Evolutionary conservation across 2,329 filamentous ascomycete genomes (phyloP).

Genomic region (Cadophora sp.): DNA sequence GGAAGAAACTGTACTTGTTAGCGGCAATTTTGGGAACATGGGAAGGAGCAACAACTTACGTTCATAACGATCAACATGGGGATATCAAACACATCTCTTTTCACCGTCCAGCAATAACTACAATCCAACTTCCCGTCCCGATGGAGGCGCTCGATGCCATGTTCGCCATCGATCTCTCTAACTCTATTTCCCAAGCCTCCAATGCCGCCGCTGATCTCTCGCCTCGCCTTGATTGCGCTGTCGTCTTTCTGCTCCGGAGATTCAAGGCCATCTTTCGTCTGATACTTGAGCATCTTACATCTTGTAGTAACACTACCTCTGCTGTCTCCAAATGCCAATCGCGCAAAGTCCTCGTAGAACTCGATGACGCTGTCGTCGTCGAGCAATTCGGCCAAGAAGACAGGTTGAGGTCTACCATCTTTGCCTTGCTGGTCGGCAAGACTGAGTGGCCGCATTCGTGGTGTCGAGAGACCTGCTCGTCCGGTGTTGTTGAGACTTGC

Average conservation of each 20-base stretch:
- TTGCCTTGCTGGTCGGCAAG: conserved; percentile 45
- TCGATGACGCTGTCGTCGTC: conserved; percentile 93
- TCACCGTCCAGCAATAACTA: conserved; percentile 96
- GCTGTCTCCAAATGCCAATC: conserved; percentile 90
- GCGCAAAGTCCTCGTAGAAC: conserved; percentile 95
- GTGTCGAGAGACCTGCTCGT: conserved; percentile 56
- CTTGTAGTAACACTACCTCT: conserved; percentile 83
- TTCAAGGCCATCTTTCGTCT: conserved; percentile 65
- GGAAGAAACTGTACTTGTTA: conserved; percentile 49
- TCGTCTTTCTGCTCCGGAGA: conserved; percentile 34
- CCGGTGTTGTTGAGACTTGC: conserved; percentile 44
- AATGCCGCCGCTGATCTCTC: conserved; percentile 34
- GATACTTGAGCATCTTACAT: conserved; percentile 90
- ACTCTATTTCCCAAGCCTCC: conserved; percentile 59
- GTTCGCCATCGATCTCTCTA: conserved; percentile 71
- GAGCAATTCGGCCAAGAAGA: conserved; percentile 90
- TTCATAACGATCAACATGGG: conserved; percentile 99
- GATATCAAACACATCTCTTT: conserved; percentile 96
- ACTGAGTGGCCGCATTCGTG: conserved; percentile 55
- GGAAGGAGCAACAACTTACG: conserved; percentile 64
- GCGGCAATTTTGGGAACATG: background rate
- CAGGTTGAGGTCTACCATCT: conserved; percentile 69
- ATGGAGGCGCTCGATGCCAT: conserved; percentile 82
- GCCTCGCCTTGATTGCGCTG: conserved; percentile 30
- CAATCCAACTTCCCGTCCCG: conserved; percentile 93